Base-by-base conservation (phyloP, 108 stramenopile species). In the Cyclotella atomus region DNA sequence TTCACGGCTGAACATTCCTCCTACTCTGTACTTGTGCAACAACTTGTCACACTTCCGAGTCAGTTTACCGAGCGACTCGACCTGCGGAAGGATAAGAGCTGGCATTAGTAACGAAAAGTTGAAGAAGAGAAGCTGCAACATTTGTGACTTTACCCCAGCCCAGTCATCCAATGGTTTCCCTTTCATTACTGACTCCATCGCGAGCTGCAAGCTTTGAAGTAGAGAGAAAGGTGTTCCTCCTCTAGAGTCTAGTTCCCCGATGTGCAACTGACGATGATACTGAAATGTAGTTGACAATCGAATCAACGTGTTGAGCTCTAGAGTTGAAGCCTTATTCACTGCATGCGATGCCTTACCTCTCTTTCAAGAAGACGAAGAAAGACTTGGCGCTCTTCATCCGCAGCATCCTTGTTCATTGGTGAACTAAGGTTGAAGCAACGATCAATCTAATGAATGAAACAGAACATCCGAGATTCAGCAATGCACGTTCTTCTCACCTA, bases 221-320 rank as follows among this genome's bases (percentile, higher is more conserved):
- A 80, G 73, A 19, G 47, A 47, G 15, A 49, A 75, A 8, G 70
- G 68, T 33, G 75, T 70, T 14, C 54, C 34, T 28, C 79, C 68
- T 52, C 79, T 32, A n/a, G 74, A 68, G 54, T 80, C 79, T 17
- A 80, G 59, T 33, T 75, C 66, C 3, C 79, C 74, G 0, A 32
- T 27, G 23, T 24, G 19, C 0, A 80, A 46, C 30, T 80, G 79
- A 19, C 41, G 20, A 16, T 70, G 60, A 30, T 72, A 80, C 67
- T 68, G 2, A 12, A 49, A n/a, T n/a, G 9, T 49, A 17, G n/a
- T 4, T 49, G 47, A 49, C 4, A n/a, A n/a, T n/a, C n/a, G n/a
- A n/a, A n/a, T n/a, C n/a, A n/a, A n/a, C n/a, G n/a, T n/a, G n/a
- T n/a, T n/a, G n/a, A n/a, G n/a, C n/a, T n/a, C n/a, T n/a, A n/a